Conservation (phyloP, 2,329 filamentous ascomycete genomes). For the Elsinoe australis region DNA sequence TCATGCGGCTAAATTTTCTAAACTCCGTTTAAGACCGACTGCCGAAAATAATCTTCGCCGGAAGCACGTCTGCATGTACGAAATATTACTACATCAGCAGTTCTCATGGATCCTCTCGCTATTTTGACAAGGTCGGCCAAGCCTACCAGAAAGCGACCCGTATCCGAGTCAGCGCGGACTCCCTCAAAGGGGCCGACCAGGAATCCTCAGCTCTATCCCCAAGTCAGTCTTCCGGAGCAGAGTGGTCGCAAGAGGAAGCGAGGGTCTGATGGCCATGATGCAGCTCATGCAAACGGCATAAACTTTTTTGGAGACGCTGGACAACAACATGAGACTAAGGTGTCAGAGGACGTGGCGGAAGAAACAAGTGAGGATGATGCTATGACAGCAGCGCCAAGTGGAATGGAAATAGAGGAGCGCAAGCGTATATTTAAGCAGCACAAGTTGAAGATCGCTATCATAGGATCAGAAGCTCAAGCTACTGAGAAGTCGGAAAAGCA, state of each 20-base stretch:
- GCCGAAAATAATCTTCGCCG: not conserved
- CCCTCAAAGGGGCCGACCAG: not conserved
- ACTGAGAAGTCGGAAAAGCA: constrained; percentile 40
- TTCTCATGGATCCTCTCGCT: constrained; percentile 9
- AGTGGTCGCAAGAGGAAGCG: constrained; percentile 32
- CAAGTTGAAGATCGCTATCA: constrained; percentile 30
- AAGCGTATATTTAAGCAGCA: constrained; percentile 31
- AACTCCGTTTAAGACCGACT: constrained; percentile 5
- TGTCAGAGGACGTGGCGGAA: not conserved
- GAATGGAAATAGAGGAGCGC: constrained; percentile 1
- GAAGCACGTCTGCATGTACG: no score
- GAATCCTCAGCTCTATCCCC: constrained; percentile 12
- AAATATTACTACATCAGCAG: no score
- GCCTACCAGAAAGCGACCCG: not conserved
- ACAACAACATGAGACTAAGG: no score
- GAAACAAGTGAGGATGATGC: not conserved
- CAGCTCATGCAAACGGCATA: not conserved
- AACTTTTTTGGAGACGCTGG: constrained; percentile 1
- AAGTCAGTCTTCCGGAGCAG: constrained; percentile 22
- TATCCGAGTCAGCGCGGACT: not conserved
- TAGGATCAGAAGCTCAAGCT: constrained; percentile 22
- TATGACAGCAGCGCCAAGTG: not conserved
- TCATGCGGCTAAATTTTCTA: constrained; percentile 12
- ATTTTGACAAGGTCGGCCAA: constrained; percentile 9
- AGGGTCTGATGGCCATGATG: not conserved